These are phyloP conservation scores for Candida adriatica DNA, from an alignment of 805 yeast species.

Conservation along the genomic window DNA sequence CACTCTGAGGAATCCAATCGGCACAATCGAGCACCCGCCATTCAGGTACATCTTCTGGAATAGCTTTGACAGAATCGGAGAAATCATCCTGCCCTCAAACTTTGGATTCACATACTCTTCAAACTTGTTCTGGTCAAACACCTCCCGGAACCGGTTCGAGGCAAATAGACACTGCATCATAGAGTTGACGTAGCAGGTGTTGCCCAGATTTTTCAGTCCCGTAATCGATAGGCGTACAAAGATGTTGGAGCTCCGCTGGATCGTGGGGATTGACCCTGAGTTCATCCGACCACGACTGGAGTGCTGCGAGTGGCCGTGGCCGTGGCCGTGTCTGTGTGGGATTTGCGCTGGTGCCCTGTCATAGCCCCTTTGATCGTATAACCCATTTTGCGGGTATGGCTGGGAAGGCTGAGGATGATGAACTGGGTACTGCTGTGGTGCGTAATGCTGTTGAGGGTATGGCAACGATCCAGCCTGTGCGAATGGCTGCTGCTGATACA, in stretches of 20 bases:
- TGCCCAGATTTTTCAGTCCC: slow-evolving; percentile 62
- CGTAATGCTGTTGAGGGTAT: slow-evolving; percentile 6
- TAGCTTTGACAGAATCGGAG: slow-evolving; percentile 46
- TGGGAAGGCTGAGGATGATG: slow-evolving; percentile 4
- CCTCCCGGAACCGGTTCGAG: slow-evolving; percentile 37
- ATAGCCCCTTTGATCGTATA: too few relatives aligned
- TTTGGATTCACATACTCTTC: slow-evolving; percentile 33
- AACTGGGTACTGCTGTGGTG: slow-evolving; percentile 3
- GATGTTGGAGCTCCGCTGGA: slow-evolving; percentile 29
- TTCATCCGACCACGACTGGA: slow-evolving; percentile 12
- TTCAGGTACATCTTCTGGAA: slow-evolving; percentile 51
- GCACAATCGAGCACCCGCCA: slow-evolving; percentile 58
- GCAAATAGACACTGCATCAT: slow-evolving; percentile 67
- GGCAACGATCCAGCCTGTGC: too few relatives aligned
- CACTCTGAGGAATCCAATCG: slow-evolving; percentile 52
- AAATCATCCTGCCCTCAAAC: slow-evolving; percentile 26
- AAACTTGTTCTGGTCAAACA: slow-evolving; percentile 42
- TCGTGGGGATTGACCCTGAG: slow-evolving; percentile 27
- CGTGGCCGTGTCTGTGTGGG: too few relatives aligned
- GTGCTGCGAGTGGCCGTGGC: slow-evolving; percentile 2
- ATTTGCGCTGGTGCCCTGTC: too few relatives aligned
- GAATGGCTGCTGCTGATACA: too few relatives aligned
- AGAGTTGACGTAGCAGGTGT: slow-evolving; percentile 71
- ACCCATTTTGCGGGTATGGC: too few relatives aligned
- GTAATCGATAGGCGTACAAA: slow-evolving; percentile 44